Conservation (phyloP, 176 grass and related monocot genomes). For the Triticum timopheevii region DNA sequence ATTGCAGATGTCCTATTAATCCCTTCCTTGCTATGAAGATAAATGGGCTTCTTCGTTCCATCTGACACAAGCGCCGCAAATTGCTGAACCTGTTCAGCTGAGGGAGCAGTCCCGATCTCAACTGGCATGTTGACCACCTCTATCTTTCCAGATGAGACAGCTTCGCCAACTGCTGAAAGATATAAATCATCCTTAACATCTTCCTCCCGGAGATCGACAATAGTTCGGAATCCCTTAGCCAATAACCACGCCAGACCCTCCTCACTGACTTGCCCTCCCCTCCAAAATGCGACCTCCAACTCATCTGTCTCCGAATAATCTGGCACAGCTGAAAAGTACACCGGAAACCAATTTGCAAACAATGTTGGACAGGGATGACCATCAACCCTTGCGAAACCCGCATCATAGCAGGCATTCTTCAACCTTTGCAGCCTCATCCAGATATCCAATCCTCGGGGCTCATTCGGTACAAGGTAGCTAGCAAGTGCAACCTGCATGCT, state of each 20-base stretch:
- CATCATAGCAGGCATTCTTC: constrained; percentile 87
- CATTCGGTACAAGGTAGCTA: constrained; percentile 49
- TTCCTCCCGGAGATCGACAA: constrained; percentile 81
- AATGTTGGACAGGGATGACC: constrained; percentile 77
- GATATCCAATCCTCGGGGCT: constrained; percentile 49
- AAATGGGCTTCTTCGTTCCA: constrained; percentile 63
- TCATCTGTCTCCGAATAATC: constrained; percentile 59
- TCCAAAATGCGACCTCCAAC: constrained; percentile 86
- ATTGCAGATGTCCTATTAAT: constrained; percentile 84
- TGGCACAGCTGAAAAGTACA: constrained; percentile 48
- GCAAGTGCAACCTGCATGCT: constrained; percentile 85
- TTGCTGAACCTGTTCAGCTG: constrained; percentile 68
- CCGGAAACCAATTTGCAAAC: constrained; percentile 91
- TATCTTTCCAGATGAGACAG: constrained; percentile 72
- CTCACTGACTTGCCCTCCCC: constrained; percentile 86
- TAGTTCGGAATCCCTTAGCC: constrained; percentile 76
- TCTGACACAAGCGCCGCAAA: constrained; percentile 77
- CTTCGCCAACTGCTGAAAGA: constrained; percentile 54
- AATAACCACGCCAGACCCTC: constrained; percentile 82
- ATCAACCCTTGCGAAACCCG: constrained; percentile 77
- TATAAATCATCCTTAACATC: constrained; percentile 74
- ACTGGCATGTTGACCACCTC: constrained; percentile 84
- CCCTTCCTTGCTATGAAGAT: constrained; percentile 94
- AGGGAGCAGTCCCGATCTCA: constrained; percentile 78
- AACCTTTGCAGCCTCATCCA: constrained; percentile 85